Base-by-base conservation (phyloP, 2,329 filamentous ascomycete species). In the Beauveria bassiana region DNA sequence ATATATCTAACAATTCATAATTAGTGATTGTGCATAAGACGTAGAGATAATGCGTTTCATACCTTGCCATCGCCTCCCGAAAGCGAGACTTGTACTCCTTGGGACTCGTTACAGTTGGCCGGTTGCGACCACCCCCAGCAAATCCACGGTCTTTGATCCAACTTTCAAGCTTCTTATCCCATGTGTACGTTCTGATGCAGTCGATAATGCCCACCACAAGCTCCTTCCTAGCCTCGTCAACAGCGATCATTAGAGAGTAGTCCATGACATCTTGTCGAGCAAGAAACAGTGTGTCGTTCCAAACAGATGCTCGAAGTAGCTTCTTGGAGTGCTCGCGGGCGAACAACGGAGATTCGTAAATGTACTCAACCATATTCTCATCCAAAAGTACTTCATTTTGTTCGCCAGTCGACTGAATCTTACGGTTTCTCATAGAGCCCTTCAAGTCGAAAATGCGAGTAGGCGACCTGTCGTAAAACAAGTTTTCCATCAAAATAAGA, bases 101-200 rank as follows among this genome's bases (percentile, higher is more conserved):
- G 2, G 95, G 96, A 74, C 90, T 96, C 12, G 95, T 99, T 56
- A 99, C 95, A 0, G 95, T 99, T 9, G 96, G 96, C 64, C 91
- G 84, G 69, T 96, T 90, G 62, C 89, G 86, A 34, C 87, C 87
- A 62, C 87, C 86, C 6, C 87, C 86, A 0, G 85, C 89, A 69
- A 93, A 91, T 0, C 90, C 95, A 45, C 93, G 89, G 71, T 98
- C 93, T 75, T 99, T 99, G 82, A 99, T 97, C 95, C 95, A 99
- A 60, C 89, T 95, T 77, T 99, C 95, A n/a, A 99, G 84, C 72
- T 97, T 97, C 81, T 99, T 99, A 78, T 99, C 95, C 92, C 95
- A 99, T 0, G 95, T 99, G 72, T 98, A 99, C 0, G 95, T 99
- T 61, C 95, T 86, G 67, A 99, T 98, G 73, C 95, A 98, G 73